These are phyloP conservation scores for Choiromyces venosus DNA, from an alignment of 495 filamentous ascomycete species.

Conservation along the genomic window DNA sequence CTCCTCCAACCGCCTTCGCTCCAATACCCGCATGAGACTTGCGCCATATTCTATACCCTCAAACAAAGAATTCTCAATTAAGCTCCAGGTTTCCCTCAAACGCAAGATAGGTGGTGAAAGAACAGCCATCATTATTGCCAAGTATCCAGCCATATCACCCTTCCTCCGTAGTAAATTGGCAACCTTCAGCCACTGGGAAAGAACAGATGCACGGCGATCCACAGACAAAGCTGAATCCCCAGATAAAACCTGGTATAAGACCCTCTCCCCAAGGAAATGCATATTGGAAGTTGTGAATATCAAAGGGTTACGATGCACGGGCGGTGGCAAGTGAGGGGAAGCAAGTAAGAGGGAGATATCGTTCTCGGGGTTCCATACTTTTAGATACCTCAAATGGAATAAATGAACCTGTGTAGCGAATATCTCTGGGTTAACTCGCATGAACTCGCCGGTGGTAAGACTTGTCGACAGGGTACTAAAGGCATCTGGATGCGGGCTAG, in stretches of 20 bases:
- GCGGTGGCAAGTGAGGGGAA: conserved; percentile 40
- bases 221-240: conserved; percentile 37
- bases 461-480: conserved; percentile 32
- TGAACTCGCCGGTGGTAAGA: conserved; percentile 40
- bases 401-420: conserved; percentile 42
- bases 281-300: conserved; percentile 42
- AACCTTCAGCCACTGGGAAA: conserved; percentile 42
- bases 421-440: conserved; percentile 36
- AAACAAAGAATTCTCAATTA: conserved; percentile 30
- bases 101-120: conserved; percentile 43
- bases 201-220: conserved; percentile 35
- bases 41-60: conserved; percentile 35
- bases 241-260: conserved; percentile 40
- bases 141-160: conserved; percentile 43
- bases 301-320: conserved; percentile 41
- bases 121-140: conserved; percentile 42
- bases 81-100: conserved; percentile 42
- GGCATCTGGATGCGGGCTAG: conserved; percentile 25
- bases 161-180: conserved; percentile 35
- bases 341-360: conserved; percentile 41
- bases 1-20: conserved; percentile 39
- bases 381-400: conserved; percentile 41
- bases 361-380: conserved; percentile 39
- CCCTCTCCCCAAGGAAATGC: conserved; percentile 42
- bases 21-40: conserved; percentile 38